Evolutionary conservation across 2,329 filamentous ascomycete genomes (phyloP).

Genomic region (Trichoderma afroharzianum): DNA sequence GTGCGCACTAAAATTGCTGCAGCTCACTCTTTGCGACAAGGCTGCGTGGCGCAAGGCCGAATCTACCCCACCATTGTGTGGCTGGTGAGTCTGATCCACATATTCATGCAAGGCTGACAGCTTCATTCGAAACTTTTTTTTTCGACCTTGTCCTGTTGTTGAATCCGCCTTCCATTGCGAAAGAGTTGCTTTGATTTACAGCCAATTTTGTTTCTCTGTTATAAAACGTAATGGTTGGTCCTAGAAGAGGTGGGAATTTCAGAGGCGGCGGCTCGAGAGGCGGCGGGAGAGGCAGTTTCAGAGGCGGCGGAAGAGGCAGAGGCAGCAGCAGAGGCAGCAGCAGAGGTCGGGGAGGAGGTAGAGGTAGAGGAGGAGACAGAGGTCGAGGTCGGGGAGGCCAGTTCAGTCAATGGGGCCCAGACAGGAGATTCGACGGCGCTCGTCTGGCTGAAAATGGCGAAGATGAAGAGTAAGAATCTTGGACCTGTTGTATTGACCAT

Average conservation of each 20-base stretch:
- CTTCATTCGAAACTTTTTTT: constrained; percentile 32
- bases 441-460: constrained; percentile 34
- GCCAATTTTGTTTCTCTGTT: background rate
- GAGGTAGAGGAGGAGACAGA: constrained; percentile 29
- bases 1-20: constrained; percentile 53
- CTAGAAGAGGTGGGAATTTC: constrained; percentile 33
- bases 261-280: constrained; percentile 33
- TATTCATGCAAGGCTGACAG: constrained; percentile 34
- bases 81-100: constrained; percentile 28
- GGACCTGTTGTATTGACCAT: background rate
- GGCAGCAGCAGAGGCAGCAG: constrained; percentile 25
- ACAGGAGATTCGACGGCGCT: constrained; percentile 35
- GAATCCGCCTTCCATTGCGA: background rate
- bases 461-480: background rate
- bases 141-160: background rate
- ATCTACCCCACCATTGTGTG: constrained; percentile 32
- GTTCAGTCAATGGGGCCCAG: constrained; percentile 36
- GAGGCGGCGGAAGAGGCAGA: constrained; percentile 27
- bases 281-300: constrained; percentile 24
- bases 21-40: constrained; percentile 32
- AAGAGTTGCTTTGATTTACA: constrained; percentile 18
- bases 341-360: constrained; percentile 24
- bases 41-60: constrained; percentile 30
- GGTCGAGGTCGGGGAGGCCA: constrained; percentile 18
- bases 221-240: constrained; percentile 33